Conservation (phyloP, 768 basidiomycete species). For the Agaricus blazei region DNA sequence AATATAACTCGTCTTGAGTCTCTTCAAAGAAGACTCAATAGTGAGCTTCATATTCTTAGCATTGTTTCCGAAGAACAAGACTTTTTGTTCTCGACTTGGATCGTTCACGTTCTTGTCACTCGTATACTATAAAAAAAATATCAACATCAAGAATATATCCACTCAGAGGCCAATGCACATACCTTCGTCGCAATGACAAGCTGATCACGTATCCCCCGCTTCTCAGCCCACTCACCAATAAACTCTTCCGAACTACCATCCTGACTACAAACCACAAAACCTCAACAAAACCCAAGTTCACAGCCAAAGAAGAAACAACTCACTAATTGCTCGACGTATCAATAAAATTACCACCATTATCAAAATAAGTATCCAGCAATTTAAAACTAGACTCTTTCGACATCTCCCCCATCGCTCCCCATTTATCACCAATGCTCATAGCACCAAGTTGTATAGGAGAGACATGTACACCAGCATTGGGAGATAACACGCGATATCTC, state of each 20-base stretch:
- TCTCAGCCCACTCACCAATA: constrained; percentile 46
- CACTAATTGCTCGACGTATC: constrained; percentile 41
- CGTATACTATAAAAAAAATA: constrained; percentile 17
- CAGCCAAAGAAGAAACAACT: not conserved
- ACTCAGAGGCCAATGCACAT: not conserved
- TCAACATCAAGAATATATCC: too few relatives aligned
- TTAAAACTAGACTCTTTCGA: constrained; percentile 35
- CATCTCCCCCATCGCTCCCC: constrained; percentile 29
- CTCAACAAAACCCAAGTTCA: too few relatives aligned
- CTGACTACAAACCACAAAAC: constrained; percentile 25
- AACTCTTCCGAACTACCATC: constrained; percentile 47
- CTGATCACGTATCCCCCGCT: constrained; percentile 38
- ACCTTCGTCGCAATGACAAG: constrained; percentile 45
- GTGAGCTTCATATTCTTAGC: constrained; percentile 34
- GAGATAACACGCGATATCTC: constrained; percentile 25
- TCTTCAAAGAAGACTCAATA: constrained; percentile 33
- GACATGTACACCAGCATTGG: constrained; percentile 31
- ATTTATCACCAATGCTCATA: constrained; percentile 34
- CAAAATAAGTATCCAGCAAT: constrained; percentile 35
- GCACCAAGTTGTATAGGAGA: constrained; percentile 36
- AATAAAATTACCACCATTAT: constrained; percentile 42
- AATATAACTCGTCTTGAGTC: constrained; percentile 35
- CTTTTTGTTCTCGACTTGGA: constrained; percentile 23
- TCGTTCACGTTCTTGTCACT: constrained; percentile 22
- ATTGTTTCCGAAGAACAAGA: constrained; percentile 32